phyloP scores from a whole-genome alignment of 2,329 filamentous ascomycete species.

The Dactylellina cionopaga region DNA sequence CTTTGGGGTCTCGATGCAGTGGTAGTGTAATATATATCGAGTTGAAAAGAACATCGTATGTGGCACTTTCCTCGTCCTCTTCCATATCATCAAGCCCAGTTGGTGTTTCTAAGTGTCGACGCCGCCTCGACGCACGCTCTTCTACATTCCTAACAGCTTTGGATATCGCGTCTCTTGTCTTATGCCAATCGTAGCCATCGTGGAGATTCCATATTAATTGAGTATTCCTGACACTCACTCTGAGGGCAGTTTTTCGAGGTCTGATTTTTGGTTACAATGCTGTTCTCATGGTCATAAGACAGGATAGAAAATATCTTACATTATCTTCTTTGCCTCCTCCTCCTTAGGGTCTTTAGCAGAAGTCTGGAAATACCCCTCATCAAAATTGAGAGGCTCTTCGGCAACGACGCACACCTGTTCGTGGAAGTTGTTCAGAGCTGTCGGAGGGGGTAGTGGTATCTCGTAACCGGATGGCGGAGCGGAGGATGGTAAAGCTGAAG shows the following conservation, averaged over 20 bases:
- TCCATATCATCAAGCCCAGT: constrained; percentile 68
- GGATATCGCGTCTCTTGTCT: constrained; percentile 84
- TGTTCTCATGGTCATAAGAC: background rate
- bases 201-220: constrained; percentile 98
- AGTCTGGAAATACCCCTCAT: constrained; percentile 64
- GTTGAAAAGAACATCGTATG: constrained; percentile 96
- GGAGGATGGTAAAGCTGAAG: constrained; percentile 56
- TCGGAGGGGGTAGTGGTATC: constrained; percentile 57
- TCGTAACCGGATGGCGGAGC: constrained; percentile 55
- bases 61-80: constrained; percentile 82
- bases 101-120: constrained; percentile 68
- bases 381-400: constrained; percentile 73
- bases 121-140: constrained; percentile 79
- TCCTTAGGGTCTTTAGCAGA: constrained; percentile 3
- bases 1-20: constrained; percentile 82
- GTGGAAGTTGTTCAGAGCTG: constrained; percentile 65
- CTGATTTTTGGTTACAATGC: background rate
- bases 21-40: constrained; percentile 97
- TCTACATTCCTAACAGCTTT: constrained; percentile 91
- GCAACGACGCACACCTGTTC: constrained; percentile 69
- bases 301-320: constrained; percentile 18
- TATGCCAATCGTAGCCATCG: constrained; percentile 96
- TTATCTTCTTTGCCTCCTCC: constrained; percentile 14
- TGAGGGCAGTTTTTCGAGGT: constrained; percentile 67
- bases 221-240: constrained; percentile 81